phyloP scores from a whole-genome alignment of 75 land plant species.

The Cryptomeria japonica region DNA sequence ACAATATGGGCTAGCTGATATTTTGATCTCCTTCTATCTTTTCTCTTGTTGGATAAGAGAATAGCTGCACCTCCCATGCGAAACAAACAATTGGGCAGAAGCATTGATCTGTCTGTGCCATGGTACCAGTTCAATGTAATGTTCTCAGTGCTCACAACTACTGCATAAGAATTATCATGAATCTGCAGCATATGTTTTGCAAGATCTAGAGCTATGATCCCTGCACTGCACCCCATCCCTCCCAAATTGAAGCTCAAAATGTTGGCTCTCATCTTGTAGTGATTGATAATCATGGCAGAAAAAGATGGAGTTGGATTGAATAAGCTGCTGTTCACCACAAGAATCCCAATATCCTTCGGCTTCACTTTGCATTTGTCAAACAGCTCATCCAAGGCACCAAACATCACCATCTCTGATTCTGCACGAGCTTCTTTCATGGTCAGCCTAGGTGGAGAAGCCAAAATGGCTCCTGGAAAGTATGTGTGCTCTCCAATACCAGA shows the following conservation, averaged over 20 bases:
- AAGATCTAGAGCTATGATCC: conserved; percentile 53
- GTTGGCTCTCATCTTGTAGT: conserved; percentile 50
- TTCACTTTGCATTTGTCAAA: conserved; percentile 36
- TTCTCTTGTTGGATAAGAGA: conserved; percentile 49
- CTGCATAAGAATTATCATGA: conserved; percentile 50
- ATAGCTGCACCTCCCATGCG: conserved; percentile 25
- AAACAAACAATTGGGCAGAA: conserved; percentile 79
- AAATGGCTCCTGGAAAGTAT: conserved; percentile 41
- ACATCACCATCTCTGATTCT: conserved; percentile 47
- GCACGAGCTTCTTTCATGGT: conserved; percentile 47
- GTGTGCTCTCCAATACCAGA: conserved; percentile 66
- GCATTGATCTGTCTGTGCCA: conserved; percentile 63
- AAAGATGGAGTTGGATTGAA: conserved; percentile 64
- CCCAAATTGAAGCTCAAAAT: conserved; percentile 55
- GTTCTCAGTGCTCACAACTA: conserved; percentile 67
- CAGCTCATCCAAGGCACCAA: conserved; percentile 50
- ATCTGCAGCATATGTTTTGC: conserved; percentile 49
- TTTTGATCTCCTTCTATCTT: conserved; percentile 55
- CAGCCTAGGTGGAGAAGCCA: conserved; percentile 22
- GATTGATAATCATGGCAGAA: conserved; percentile 63
- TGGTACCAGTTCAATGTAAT: conserved; percentile 53
- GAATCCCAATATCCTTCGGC: conserved; percentile 55
- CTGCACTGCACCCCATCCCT: conserved; percentile 73
- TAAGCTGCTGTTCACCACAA: conserved; percentile 62
- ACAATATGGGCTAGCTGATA: conserved; percentile 71